Evolutionary conservation across 2,329 filamentous ascomycete species (phyloP).

Genomic region (Alternaria triticimaculans): DNA sequence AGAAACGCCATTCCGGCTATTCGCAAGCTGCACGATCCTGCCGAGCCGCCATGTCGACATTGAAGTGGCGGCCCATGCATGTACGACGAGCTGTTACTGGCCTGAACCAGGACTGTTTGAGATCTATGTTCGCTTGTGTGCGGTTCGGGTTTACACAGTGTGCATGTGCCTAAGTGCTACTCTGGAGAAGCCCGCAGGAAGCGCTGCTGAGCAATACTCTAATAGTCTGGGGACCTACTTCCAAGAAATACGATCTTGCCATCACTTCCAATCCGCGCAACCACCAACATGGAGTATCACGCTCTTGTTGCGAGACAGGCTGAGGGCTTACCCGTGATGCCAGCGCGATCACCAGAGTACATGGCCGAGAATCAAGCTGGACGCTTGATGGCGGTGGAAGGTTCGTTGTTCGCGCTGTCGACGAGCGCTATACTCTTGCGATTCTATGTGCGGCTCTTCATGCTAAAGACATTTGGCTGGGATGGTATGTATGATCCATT

Average conservation of each 20-base stretch:
- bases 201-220: neutral
- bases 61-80: conserved; percentile 17
- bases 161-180: conserved; percentile 7
- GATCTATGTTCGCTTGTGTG: conserved; percentile 1
- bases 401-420: conserved; percentile 47
- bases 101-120: conserved; percentile 1
- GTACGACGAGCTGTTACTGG: conserved; percentile 6
- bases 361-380: conserved; percentile 46
- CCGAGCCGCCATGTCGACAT: conserved; percentile 12
- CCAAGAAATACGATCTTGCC: neutral
- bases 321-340: conserved; percentile 9
- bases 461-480: conserved; percentile 30
- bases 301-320: conserved; percentile 14
- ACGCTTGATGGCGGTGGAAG: conserved; percentile 50
- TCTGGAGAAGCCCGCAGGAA: neutral
- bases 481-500: conserved; percentile 19
- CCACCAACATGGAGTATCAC: conserved; percentile 9
- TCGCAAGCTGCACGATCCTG: conserved; percentile 2
- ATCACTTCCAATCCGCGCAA: neutral
- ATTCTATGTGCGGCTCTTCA: conserved; percentile 28
- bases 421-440: conserved; percentile 21
- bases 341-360: conserved; percentile 34
- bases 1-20: conserved; percentile 6
- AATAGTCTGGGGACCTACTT: conserved; percentile 1
- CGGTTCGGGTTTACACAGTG: conserved; percentile 1